phyloP scores from a whole-genome alignment of 345 rosid species.

The Arabis hirsuta region DNA sequence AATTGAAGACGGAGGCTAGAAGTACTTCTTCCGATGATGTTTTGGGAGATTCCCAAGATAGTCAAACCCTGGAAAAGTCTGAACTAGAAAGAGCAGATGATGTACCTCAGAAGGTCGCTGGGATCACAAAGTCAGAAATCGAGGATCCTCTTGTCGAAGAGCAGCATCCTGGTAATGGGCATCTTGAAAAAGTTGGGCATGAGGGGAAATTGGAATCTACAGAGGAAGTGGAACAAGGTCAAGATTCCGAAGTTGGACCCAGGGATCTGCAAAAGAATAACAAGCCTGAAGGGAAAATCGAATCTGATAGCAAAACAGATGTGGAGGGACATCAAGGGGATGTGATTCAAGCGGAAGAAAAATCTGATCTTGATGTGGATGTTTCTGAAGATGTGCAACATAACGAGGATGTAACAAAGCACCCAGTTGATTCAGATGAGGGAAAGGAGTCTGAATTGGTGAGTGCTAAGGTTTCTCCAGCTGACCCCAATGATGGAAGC shows the following conservation, averaged over 20 bases:
- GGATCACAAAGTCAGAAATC: slow-evolving; percentile 25
- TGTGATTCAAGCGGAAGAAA: slow-evolving; percentile 15
- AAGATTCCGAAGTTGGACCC: slow-evolving; percentile 37
- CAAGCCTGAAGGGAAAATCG: slow-evolving; percentile 27
- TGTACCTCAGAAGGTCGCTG: slow-evolving; percentile 28
- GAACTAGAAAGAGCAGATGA: slow-evolving; percentile 15
- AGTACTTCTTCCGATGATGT: slow-evolving; percentile 5
- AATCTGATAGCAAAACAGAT: slow-evolving; percentile 31
- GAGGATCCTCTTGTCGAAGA: slow-evolving; percentile 10
- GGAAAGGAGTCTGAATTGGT: slow-evolving; percentile 26
- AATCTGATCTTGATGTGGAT: slow-evolving; percentile 29
- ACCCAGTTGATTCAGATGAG: slow-evolving; percentile 32
- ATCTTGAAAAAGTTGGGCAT: slow-evolving; percentile 10
- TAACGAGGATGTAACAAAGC: slow-evolving; percentile 24
- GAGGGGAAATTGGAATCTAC: slow-evolving; percentile 36
- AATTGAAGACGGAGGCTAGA: slow-evolving; percentile 34
- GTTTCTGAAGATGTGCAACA: slow-evolving; percentile 32
- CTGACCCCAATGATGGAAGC: slow-evolving; percentile 23
- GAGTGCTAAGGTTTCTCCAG: slow-evolving; percentile 30
- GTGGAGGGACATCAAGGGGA: slow-evolving; percentile 36
- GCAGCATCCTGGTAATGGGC: slow-evolving; percentile 27
- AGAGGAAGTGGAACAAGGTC: slow-evolving; percentile 32
- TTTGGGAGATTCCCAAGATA: slow-evolving; percentile 27
- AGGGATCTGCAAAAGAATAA: slow-evolving; percentile 32
- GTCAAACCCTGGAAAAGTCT: slow-evolving; percentile 26